Evolutionary conservation across 768 basidiomycete species (phyloP).

Genomic region (Paxillus involutus): DNA sequence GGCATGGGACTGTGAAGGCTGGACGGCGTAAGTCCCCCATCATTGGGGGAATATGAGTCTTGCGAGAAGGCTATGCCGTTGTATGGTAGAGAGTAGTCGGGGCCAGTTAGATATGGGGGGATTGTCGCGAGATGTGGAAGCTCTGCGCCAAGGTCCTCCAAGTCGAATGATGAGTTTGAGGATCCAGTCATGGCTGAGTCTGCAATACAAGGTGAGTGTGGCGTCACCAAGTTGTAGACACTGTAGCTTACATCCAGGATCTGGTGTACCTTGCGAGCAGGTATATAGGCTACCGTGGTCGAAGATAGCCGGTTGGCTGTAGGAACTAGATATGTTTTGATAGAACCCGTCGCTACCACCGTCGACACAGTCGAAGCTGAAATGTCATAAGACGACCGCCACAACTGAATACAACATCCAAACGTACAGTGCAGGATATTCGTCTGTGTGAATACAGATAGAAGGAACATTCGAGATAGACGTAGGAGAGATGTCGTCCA

Average conservation of each 20-base stretch:
- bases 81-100: conserved; percentile 5
- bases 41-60: neutral
- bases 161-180: neutral
- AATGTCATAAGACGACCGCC: conserved; percentile 8
- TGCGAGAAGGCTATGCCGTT: neutral
- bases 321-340: neutral
- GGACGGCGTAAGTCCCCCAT: conserved; percentile 9
- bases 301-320: neutral
- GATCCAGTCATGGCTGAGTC: neutral
- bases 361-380: conserved; percentile 6
- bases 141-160: conserved; percentile 18
- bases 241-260: conserved; percentile 6
- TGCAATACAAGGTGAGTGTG: conserved; percentile 14
- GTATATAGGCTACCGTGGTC: neutral
- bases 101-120: conserved; percentile 9
- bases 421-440: conserved; percentile 12
- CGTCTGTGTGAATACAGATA: conserved; percentile 17
- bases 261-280: conserved; percentile 1
- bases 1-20: conserved; percentile 15
- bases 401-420: conserved; percentile 1
- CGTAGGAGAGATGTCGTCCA: conserved; percentile 7
- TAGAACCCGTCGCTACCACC: neutral
- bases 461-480: conserved; percentile 11
- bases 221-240: conserved; percentile 1
- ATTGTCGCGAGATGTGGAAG: conserved; percentile 12